Percentiles rank a stretch among this genome's conserved stretches.
phyloP scores from a whole-genome alignment of 192 early-diverging fungal genomes.

The Rhizophagus clarus region DNA sequence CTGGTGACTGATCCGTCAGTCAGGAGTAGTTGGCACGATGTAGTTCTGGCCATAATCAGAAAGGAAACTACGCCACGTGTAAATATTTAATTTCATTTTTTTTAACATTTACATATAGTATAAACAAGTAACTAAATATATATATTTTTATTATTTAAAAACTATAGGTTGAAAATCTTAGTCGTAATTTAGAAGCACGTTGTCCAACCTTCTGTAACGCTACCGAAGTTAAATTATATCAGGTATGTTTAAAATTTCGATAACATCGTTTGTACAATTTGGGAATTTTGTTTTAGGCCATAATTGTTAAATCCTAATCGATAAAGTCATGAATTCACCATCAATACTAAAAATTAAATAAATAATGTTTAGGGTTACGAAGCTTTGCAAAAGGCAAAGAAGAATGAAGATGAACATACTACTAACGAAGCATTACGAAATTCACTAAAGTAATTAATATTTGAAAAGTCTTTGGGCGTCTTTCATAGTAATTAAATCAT shows the following conservation, averaged over 20 bases:
- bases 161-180: constrained; percentile 26
- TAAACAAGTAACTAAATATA: neutral
- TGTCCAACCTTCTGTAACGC: constrained; percentile 34
- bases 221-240: constrained; percentile 17
- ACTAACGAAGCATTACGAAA: neutral
- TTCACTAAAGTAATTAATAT: constrained; percentile 24
- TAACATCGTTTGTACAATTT: too few relatives aligned
- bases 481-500: neutral
- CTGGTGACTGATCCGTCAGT: constrained; percentile 7
- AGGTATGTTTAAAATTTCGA: neutral
- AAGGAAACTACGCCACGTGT: constrained; percentile 28
- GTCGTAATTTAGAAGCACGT: constrained; percentile 18
- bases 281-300: too few relatives aligned
- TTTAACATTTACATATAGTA: neutral
- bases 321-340: too few relatives aligned
- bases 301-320: too few relatives aligned
- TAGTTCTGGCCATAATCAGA: constrained; percentile 31
- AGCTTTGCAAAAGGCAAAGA: constrained; percentile 27
- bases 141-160: neutral
- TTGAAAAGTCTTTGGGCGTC: neutral
- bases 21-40: constrained; percentile 28
- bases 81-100: neutral
- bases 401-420: constrained; percentile 22
- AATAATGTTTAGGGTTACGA: constrained; percentile 21
- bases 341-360: neutral